These are phyloP conservation scores for Taxillus chinensis DNA, from an alignment of 164 flowering plant genomes.

Conservation along the genomic window DNA sequence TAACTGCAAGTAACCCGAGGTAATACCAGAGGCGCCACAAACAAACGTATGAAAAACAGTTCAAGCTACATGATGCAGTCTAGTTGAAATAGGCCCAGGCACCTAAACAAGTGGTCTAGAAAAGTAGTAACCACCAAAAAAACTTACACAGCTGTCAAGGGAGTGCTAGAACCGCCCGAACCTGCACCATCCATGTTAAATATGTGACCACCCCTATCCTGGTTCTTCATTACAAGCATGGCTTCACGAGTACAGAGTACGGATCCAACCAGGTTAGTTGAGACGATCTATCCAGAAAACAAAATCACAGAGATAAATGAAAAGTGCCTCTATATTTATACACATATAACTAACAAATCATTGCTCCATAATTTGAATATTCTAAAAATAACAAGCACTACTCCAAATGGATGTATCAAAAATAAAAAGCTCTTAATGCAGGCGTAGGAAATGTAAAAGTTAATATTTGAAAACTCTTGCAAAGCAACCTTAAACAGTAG, in stretches of 20 bases:
- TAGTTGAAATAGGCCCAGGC: not conserved
- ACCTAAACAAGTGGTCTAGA: not conserved
- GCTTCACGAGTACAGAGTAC: slow-evolving; percentile 92
- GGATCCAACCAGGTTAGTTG: slow-evolving; percentile 89
- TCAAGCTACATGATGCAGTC: no score
- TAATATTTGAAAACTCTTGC: no score
- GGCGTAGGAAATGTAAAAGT: no score
- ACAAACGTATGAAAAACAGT: not conserved
- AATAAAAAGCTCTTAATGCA: no score
- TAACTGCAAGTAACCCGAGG: slow-evolving; percentile 37
- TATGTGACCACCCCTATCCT: slow-evolving; percentile 71
- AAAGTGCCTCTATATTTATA: not conserved
- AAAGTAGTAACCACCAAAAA: not conserved
- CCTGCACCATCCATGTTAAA: slow-evolving; percentile 99
- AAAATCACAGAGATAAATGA: not conserved
- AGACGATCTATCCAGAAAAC: slow-evolving; percentile 56
- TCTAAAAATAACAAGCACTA: not conserved
- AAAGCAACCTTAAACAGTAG: no score
- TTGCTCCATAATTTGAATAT: slow-evolving; percentile 3
- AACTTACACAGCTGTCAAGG: slow-evolving; percentile 95
- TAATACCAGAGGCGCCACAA: not conserved
- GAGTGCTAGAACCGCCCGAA: slow-evolving; percentile 98
- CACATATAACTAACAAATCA: not conserved
- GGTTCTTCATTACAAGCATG: slow-evolving; percentile 56
- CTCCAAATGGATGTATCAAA: not conserved